phyloP scores from a whole-genome alignment of 768 basidiomycete species.

The Boletus rubroflammeus region DNA sequence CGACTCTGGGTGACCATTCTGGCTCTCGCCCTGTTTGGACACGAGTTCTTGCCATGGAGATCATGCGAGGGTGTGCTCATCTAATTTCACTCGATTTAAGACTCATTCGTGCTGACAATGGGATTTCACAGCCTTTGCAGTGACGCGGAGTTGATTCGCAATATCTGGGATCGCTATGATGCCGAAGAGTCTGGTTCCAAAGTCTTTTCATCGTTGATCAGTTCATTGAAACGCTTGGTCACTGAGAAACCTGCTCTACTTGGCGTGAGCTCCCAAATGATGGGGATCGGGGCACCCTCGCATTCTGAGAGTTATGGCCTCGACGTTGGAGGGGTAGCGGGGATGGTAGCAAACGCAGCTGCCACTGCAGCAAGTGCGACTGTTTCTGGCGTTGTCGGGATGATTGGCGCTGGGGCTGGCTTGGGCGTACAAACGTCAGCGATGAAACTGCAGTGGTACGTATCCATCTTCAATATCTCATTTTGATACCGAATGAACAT shows the following conservation, averaged over 20 bases:
- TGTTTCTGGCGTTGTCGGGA: constrained; percentile 79
- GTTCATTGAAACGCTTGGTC: constrained; percentile 79
- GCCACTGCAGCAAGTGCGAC: constrained; percentile 81
- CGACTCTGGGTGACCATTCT: constrained; percentile 25
- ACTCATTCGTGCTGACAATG: constrained; percentile 1
- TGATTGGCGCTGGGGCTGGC: constrained; percentile 70
- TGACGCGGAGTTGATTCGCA: constrained; percentile 74
- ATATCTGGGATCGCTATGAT: constrained; percentile 79
- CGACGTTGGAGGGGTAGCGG: constrained; percentile 68
- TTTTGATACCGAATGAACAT: not conserved
- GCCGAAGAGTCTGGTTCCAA: constrained; percentile 57
- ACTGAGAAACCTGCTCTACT: constrained; percentile 86
- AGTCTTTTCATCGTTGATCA: constrained; percentile 73
- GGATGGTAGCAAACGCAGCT: constrained; percentile 79
- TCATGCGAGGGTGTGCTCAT: constrained; percentile 69
- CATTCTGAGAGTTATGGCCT: constrained; percentile 46
- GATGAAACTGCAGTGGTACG: constrained; percentile 91
- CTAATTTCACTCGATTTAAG: not conserved
- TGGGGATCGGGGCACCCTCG: constrained; percentile 64
- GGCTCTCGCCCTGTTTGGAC: constrained; percentile 71
- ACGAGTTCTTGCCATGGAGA: constrained; percentile 88
- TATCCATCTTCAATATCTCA: not conserved
- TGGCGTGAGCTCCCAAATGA: constrained; percentile 76
- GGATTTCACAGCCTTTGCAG: constrained; percentile 57
- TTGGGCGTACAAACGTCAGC: constrained; percentile 69